A percentile compares a stretch with the other conserved stretches of the same genome.
phyloP scores from a whole-genome alignment of 768 basidiomycete species.

The Harrya chromipes region DNA sequence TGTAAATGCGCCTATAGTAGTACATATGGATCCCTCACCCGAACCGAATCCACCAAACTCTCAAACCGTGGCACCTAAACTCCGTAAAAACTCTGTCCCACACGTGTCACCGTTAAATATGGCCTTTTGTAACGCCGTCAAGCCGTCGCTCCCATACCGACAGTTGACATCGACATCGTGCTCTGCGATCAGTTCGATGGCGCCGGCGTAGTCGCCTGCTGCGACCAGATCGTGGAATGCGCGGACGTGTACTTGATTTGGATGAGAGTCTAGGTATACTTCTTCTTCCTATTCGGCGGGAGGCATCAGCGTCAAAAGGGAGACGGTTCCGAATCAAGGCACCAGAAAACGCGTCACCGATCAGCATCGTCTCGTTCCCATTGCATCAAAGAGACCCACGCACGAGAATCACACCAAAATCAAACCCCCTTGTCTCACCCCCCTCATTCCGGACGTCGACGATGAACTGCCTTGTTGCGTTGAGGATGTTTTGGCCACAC shows the following conservation, averaged over 20 bases:
- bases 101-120: conserved; percentile 15
- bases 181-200: conserved; percentile 15
- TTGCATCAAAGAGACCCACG: conserved; percentile 3
- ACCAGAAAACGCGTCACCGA: not conserved
- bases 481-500: conserved; percentile 17
- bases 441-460: conserved; percentile 28
- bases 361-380: not conserved
- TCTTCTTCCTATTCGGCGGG: conserved; percentile 21
- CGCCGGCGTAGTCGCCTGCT: conserved; percentile 18
- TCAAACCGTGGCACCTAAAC: conserved; percentile 19
- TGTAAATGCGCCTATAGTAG: not conserved
- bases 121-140: conserved; percentile 26
- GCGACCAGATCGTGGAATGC: conserved; percentile 28
- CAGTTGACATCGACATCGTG: conserved; percentile 21
- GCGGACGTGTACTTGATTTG: conserved; percentile 15
- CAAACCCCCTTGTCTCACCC: conserved; percentile 23
- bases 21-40: not conserved
- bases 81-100: conserved; percentile 19
- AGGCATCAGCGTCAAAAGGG: too few relatives aligned
- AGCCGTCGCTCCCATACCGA: conserved; percentile 14
- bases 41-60: too few relatives aligned
- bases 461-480: conserved; percentile 16
- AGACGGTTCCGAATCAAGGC: too few relatives aligned
- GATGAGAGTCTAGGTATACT: conserved; percentile 14
- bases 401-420: conserved; percentile 27